Conservation (phyloP, 108 stramenopile species). For the Chaetoceros tenuissimus region DNA sequence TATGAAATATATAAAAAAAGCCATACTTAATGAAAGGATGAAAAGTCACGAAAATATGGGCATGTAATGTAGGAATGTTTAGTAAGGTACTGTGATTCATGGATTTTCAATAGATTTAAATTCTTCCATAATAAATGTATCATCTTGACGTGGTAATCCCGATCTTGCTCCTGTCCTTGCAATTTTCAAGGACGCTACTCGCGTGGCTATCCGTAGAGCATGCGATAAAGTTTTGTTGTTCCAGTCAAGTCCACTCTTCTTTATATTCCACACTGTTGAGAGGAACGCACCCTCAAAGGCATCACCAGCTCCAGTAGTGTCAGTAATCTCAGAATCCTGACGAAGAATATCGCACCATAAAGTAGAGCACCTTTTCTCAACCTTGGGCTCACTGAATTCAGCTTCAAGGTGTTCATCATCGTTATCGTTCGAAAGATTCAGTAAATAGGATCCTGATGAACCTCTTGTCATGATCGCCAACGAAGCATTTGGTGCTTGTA, state of each 20-base stretch:
- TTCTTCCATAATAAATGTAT: too few species aligned
- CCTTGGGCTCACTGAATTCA: background rate
- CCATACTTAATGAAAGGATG: too few species aligned
- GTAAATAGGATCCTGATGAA: slow-evolving; percentile 10
- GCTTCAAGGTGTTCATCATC: slow-evolving; percentile 1
- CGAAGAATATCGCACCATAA: slow-evolving; percentile 3
- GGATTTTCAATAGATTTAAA: too few species aligned
- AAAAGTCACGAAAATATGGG: too few species aligned
- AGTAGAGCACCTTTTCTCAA: background rate
- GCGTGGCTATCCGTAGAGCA: slow-evolving; percentile 9
- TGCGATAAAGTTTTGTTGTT: background rate
- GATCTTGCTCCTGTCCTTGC: slow-evolving; percentile 10
- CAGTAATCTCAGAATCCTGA: slow-evolving; percentile 3
- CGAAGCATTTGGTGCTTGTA: slow-evolving; percentile 13
- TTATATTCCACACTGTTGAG: slow-evolving; percentile 5
- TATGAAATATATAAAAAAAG: too few species aligned
- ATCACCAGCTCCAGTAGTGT: slow-evolving; percentile 20
- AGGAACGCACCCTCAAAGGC: slow-evolving; percentile 16
- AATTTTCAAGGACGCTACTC: slow-evolving; percentile 13
- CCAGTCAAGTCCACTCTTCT: background rate
- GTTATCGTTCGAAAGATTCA: background rate
- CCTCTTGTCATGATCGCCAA: slow-evolving; percentile 9
- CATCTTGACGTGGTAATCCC: slow-evolving; percentile 5
- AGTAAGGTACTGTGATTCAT: too few species aligned
- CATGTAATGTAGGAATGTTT: too few species aligned